Evolutionary conservation across 1,284 basidiomycete species (phyloP), one percentile per base, ranked within the genome.

Genomic region (Calocybe gambosa): DNA sequence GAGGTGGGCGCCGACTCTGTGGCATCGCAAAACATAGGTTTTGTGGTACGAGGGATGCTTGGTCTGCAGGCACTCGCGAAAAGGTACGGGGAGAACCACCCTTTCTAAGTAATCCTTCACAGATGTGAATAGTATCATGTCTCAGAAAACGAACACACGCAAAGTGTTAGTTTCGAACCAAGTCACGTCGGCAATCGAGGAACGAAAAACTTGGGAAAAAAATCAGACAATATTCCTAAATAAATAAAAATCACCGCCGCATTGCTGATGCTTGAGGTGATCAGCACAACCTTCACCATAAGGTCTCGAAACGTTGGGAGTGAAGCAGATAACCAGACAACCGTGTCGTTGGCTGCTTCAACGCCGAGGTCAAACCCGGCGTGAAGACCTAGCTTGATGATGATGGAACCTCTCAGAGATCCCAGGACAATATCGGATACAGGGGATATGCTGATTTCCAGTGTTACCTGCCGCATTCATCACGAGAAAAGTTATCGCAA

Each of bases 61-160:
- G 80, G 80, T 43, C 78, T 61, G 13, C 77, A 68, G 6, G 70
- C 71, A 49, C 77, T 82, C 2, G 80, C 79, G 54, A 81, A 83
- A 0, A 83, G 66, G 57, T 82, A 82, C 0, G 82, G 78, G 19
- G 73, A 78, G 61, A 82, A 80, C 80, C 80, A 82, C 10, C 79
- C 80, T 57, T 82, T 82, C 60, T 80, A 83, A 61, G 51, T 82
- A 83, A 49, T 81, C 79, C 55, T 75, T 78, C n/a, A 83, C 75
- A n/a, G 67, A 67, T 20, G 79, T 62, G 52, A 82, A 81, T 13
- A 82, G 61, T 5, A 74, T 75, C 13, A 59, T 56, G 54, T 82
- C 77, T 47, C 77, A 78, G 31, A 34, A 34, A 34, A 7, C 3
- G 7, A 8, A 13, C 7, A 31, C 5, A 38, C 4, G 18, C 15